Evolutionary conservation across 768 basidiomycete genomes (phyloP).

Genomic region (Serendipita indica): DNA sequence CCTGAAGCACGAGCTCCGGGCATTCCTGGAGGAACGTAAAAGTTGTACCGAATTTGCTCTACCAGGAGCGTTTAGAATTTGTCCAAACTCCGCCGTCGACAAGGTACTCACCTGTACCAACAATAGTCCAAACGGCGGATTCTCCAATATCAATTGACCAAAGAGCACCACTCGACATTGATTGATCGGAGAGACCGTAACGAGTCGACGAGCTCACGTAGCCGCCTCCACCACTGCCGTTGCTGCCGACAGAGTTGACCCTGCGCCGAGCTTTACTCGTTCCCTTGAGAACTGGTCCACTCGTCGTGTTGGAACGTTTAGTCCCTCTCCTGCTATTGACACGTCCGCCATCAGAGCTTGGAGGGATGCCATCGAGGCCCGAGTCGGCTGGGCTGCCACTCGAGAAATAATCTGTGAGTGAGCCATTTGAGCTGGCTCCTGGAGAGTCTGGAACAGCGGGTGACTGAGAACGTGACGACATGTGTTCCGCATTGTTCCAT

Average conservation of each 20-base stretch:
- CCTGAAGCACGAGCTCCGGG: conserved; percentile 28
- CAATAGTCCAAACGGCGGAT: conserved; percentile 89
- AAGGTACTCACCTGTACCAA: conserved; percentile 58
- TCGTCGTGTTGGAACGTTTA: conserved; percentile 56
- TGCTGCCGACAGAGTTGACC: conserved; percentile 47
- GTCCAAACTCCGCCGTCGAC: conserved; percentile 11
- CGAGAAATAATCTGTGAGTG: conserved; percentile 31
- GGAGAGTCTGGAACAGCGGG: conserved; percentile 47
- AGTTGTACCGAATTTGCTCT: conserved; percentile 89
- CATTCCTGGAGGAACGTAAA: conserved; percentile 74
- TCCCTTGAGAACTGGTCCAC: conserved; percentile 39
- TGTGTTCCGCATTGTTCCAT: conserved; percentile 46
- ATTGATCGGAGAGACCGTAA: conserved; percentile 6
- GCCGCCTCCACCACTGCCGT: conserved; percentile 44
- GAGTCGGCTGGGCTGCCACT: conserved; percentile 5
- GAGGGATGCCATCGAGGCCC: conserved; percentile 14
- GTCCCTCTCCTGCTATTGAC: conserved; percentile 45
- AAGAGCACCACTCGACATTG: conserved; percentile 50
- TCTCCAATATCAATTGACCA: conserved; percentile 89
- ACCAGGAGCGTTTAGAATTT: conserved; percentile 14
- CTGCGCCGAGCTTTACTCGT: conserved; percentile 42
- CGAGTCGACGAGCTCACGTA: background rate
- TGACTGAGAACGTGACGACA: conserved; percentile 19
- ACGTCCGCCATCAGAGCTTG: conserved; percentile 69
- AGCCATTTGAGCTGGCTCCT: conserved; percentile 32